Base-by-base conservation (phyloP, 768 basidiomycete species). In the Lentinus brumalis region DNA sequence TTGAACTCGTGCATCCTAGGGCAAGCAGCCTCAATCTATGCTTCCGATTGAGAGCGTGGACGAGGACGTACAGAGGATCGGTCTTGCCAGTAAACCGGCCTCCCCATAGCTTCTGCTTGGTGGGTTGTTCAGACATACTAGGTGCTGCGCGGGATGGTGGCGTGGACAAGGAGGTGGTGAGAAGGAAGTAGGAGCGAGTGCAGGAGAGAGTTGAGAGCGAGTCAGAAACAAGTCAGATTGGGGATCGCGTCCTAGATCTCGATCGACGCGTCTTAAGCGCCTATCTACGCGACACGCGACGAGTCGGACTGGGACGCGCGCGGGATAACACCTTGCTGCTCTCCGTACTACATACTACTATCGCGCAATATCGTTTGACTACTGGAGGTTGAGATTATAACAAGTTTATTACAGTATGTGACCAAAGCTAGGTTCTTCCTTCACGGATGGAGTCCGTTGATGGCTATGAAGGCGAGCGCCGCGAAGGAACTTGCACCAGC, bases 1-100 rank as follows among this genome's bases (percentile, higher is more conserved):
- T 98, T 98, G 80, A 96, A 98, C 32, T 87, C 91, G 75, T 97
- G 94, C 96, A 98, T 98, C 29, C 60, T 40, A 4, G 35, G 53
- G 10, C 42, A 18, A 11, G 42, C 39, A 8, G 38, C 30, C 60
- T 40, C 57, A 70, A 38, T 55, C 51, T 55, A 53, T 62, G 62
- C 56, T 50, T 66, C 64, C 63, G 49, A 40, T 16, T n/a, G 39
- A 50, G 40, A 18, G 49, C 31, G 26, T 1, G 26, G n/a, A 14
- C 16, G 12, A 18, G 29, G 1, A 76, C 85, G 62, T 74, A 91
- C 91, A 94, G 74, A 32, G 92, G 95, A 74, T 97, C 95, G 0
- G 92, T 94, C 66, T 85, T 86, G 50, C 92, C 92, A 12, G 91
- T 93, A 70, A 96, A 96, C 38, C 94, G 63, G 39, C 71, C 71